Conservation (phyloP, 2,329 filamentous ascomycete species). For the Chaetomiaceae sp. region DNA sequence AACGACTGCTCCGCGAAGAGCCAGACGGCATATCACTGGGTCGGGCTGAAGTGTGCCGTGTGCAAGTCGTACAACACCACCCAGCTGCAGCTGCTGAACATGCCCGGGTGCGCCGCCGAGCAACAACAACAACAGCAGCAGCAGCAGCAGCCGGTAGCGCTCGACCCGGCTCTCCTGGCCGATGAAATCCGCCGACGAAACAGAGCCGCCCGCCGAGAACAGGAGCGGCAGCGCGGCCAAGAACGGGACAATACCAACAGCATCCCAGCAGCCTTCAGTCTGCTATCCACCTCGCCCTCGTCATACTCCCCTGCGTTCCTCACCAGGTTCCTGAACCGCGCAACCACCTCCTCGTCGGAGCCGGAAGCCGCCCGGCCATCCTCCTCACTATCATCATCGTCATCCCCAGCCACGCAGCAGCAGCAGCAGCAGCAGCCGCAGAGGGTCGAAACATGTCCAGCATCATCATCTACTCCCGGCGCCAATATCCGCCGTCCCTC, state of each 20-base stretch:
- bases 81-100: conserved; percentile 52
- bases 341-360: not conserved
- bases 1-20: conserved; percentile 92
- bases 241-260: not conserved
- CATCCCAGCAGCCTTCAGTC: not conserved
- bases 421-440: no score
- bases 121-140: conserved; percentile 22
- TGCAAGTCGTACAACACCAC: conserved; percentile 68
- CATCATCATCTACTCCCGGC: no score
- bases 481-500: not conserved
- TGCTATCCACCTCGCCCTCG: conserved; percentile 3
- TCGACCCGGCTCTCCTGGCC: conserved; percentile 5
- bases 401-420: no score
- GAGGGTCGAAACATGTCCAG: no score
- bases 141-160: conserved; percentile 11
- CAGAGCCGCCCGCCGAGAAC: not conserved
- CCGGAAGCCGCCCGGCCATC: not conserved
- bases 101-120: conserved; percentile 38
- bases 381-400: not conserved
- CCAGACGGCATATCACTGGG: conserved; percentile 86
- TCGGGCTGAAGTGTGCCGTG: conserved; percentile 81
- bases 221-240: not conserved
- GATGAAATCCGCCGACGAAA: conserved; percentile 5
- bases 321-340: conserved; percentile 4
- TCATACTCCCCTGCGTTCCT: conserved; percentile 14